Base-by-base conservation (phyloP, 2,329 filamentous ascomycete species). In the Fusarium humuli region DNA sequence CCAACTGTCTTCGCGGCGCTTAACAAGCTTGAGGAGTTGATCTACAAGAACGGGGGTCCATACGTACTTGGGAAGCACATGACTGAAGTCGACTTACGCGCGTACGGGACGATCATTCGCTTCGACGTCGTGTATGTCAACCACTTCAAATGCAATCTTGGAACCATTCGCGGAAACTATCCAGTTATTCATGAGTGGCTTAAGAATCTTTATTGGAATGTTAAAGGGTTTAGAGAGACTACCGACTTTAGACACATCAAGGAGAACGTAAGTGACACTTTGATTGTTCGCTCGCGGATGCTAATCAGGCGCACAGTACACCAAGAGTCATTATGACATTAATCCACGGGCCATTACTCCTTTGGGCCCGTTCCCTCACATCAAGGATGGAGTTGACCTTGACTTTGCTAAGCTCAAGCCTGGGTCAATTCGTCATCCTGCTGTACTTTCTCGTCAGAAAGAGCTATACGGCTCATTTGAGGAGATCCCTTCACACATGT, bases 71-170 rank as follows among this genome's bases (percentile, higher is more conserved):
- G 91, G 3, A 78, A 87, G 11, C 71, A 84, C 40, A 80, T 93
- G 58, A 93, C 91, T 1, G 91, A 93, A 77, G 86, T 89, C 1
- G 91, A 93, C 74, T 85, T 93, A 47, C 82, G 90, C 11, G 82
- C 92, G 22, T 92, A 86, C 75, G 86, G 89, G 3, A 92, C 90
- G 0, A 84, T 92, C 44, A 79, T 87, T 23, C 86, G 91, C 6
- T 93, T 93, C 73, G 91, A 94, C 68, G 81, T 85, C 2, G 88
- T 90, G 5, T 93, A 93, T 70, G 85, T 91, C 37, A 87, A 89
- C 71, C 86, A 91, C 57, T 91, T 92, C 78, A 84, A 85, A 71
- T 91, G 88, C 73, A 91, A 91, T 68, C 77, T 91, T 23, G 88
- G 85, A 73, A 89, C 87, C 75, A 88, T 91, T 58, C 81, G 88